phyloP scores from a whole-genome alignment of 2,329 filamentous ascomycete species.

The Aspergillus sp. region DNA sequence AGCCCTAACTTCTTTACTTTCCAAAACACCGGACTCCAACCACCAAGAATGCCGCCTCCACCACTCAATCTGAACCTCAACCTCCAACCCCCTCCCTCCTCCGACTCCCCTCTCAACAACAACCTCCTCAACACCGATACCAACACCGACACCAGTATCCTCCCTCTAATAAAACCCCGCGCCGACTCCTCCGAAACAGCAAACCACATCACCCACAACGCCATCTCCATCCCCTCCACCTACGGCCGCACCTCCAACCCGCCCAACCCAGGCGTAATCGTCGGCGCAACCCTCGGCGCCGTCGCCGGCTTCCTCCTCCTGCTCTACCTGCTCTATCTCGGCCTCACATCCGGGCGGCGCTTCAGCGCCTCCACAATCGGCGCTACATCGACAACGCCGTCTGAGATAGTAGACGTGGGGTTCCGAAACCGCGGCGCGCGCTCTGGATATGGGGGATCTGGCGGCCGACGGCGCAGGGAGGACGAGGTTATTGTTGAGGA shows the following conservation, averaged over 20 bases:
- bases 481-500: slow-evolving; percentile 5
- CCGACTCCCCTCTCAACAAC: not conserved
- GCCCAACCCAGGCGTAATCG: slow-evolving; percentile 31
- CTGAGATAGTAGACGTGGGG: slow-evolving; percentile 21
- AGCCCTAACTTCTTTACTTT: no score
- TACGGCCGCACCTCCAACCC: slow-evolving; percentile 53
- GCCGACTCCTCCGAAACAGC: not conserved
- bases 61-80: slow-evolving; percentile 1
- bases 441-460: no score
- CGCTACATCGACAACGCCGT: slow-evolving; percentile 28
- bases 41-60: not conserved
- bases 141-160: not conserved
- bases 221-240: slow-evolving; percentile 58
- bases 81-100: slow-evolving; percentile 54
- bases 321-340: slow-evolving; percentile 53
- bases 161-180: not conserved
- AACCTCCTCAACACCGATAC: not conserved
- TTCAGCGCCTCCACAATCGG: slow-evolving; percentile 23
- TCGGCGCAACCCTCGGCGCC: slow-evolving; percentile 34
- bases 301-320: slow-evolving; percentile 55
- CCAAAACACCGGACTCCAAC: no score
- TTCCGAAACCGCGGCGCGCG: not conserved
- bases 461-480: not conserved
- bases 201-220: slow-evolving; percentile 2
- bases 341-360: slow-evolving; percentile 47